Conservation (phyloP, 257 asterid genomes). For the Solanum chilense region DNA sequence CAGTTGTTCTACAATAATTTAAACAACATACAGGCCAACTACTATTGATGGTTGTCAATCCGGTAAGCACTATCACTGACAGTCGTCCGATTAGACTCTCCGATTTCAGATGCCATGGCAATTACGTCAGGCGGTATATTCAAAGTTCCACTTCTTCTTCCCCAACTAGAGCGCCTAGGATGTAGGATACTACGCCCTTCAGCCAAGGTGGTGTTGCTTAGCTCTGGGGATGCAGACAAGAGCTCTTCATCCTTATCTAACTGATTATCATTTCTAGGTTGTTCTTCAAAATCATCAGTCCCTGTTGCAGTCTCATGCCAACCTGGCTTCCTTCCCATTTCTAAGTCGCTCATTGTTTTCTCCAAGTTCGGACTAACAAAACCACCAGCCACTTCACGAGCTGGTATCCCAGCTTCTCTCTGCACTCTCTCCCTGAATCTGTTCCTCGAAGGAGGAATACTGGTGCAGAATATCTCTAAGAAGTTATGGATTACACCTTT, state of each 20-base stretch:
- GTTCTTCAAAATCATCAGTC: slow-evolving; percentile 22
- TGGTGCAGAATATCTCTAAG: slow-evolving; percentile 80
- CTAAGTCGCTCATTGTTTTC: slow-evolving; percentile 81
- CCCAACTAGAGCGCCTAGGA: slow-evolving; percentile 28
- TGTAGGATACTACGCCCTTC: slow-evolving; percentile 20
- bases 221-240: slow-evolving; percentile 7
- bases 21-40: neutral
- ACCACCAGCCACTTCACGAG: slow-evolving; percentile 25
- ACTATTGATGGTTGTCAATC: slow-evolving; percentile 12
- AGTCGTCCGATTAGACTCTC: slow-evolving; percentile 20
- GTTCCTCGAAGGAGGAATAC: slow-evolving; percentile 75
- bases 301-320: slow-evolving; percentile 55
- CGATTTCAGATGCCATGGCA: slow-evolving; percentile 6
- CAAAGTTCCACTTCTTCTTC: slow-evolving; percentile 21
- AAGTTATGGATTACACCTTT: slow-evolving; percentile 71
- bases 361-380: slow-evolving; percentile 19
- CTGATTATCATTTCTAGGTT: slow-evolving; percentile 1
- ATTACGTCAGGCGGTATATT: slow-evolving; percentile 14
- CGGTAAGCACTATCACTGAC: slow-evolving; percentile 5
- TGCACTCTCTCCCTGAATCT: slow-evolving; percentile 61
- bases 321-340: slow-evolving; percentile 86
- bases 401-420: slow-evolving; percentile 59
- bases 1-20: neutral
- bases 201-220: slow-evolving; percentile 2
- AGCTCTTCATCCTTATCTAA: slow-evolving; percentile 12